Conservation (phyloP, 2,329 filamentous ascomycete species). For the Trichoderma pleuroti region DNA sequence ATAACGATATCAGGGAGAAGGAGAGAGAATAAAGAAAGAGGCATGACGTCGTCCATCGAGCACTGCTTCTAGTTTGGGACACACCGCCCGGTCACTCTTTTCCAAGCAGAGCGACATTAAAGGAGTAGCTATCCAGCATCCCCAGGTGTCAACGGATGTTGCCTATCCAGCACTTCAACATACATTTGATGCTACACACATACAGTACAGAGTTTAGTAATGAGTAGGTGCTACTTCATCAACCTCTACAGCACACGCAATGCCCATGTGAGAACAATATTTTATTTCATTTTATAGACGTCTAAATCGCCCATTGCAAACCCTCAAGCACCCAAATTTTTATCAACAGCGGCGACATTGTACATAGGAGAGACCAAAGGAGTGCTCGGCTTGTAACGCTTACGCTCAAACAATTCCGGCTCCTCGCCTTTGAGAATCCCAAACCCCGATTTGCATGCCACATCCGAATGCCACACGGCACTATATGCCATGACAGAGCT, state of each 20-base stretch:
- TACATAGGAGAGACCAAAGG: neutral
- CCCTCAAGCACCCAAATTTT: constrained; percentile 1
- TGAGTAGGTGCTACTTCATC: neutral
- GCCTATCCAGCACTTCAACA: neutral
- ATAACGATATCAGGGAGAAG: neutral
- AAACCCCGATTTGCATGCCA: neutral
- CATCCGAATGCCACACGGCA: neutral
- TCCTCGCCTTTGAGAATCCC: constrained; percentile 37
- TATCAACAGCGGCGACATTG: constrained; percentile 8
- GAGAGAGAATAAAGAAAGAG: neutral
- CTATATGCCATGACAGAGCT: neutral
- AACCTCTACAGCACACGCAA: neutral
- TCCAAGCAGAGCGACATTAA: neutral
- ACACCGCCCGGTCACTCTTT: neutral
- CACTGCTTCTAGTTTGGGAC: neutral
- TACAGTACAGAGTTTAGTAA: neutral
- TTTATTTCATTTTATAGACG: constrained; percentile 19
- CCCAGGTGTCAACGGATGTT: too few species aligned
- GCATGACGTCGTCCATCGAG: neutral
- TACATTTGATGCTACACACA: neutral
- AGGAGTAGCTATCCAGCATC: neutral
- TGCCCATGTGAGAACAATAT: neutral
- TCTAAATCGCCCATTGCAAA: constrained; percentile 16
- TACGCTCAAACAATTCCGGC: constrained; percentile 47
- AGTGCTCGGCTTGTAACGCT: constrained; percentile 45